Evolutionary conservation across 768 basidiomycete genomes (phyloP).

Genomic region (Mycena epipterygia): DNA sequence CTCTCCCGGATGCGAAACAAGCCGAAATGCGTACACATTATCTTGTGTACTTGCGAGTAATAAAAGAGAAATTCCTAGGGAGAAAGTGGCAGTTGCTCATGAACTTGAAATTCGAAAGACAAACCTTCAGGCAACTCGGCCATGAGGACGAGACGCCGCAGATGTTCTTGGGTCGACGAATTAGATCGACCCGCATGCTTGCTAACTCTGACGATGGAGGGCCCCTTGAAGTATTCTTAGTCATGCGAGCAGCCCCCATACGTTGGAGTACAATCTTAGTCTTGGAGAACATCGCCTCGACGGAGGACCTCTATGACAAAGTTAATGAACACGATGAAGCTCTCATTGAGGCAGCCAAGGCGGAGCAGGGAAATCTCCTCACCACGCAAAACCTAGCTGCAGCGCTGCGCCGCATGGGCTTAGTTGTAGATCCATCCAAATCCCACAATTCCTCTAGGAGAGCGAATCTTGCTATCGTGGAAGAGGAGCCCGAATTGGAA

Average conservation of each 20-base stretch:
- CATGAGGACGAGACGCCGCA: neutral
- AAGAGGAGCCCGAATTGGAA: no score
- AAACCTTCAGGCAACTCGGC: conserved; percentile 2
- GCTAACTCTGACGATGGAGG: no score
- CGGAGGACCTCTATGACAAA: neutral
- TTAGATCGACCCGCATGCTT: no score
- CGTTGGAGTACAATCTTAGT: neutral
- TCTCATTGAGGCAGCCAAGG: neutral
- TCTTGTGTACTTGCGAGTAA: neutral
- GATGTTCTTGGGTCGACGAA: no score
- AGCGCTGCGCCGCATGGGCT: no score
- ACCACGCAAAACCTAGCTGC: no score
- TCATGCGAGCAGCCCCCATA: no score
- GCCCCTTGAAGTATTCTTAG: no score
- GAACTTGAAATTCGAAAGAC: neutral
- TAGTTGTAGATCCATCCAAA: no score
- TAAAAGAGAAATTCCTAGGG: neutral
- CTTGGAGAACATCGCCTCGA: neutral
- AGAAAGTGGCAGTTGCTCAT: neutral
- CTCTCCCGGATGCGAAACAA: neutral
- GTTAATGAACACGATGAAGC: neutral
- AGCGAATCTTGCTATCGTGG: no score
- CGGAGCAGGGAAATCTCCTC: neutral
- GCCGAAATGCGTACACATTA: neutral
- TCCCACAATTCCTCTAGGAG: no score